Percentiles rank a stretch among this genome's conserved stretches.
Evolutionary conservation across 768 basidiomycete genomes (phyloP).

Genomic region (Tricholoma sp.): DNA sequence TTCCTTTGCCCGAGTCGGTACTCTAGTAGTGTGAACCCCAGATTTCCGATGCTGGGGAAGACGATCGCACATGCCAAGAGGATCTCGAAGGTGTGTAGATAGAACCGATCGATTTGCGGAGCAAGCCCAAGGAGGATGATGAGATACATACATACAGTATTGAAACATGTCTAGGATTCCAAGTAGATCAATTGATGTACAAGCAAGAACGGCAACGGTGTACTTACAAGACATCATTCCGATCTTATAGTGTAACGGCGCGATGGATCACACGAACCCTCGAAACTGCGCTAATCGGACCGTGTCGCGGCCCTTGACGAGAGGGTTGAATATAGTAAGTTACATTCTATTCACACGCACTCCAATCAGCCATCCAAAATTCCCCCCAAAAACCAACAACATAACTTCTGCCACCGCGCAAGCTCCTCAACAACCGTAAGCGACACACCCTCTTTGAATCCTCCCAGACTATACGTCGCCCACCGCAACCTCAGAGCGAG

Average conservation of each 20-base stretch:
- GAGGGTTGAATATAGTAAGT: constrained; percentile 80
- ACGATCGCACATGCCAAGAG: constrained; percentile 72
- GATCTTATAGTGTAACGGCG: constrained; percentile 79
- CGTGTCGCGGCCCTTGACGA: constrained; percentile 65
- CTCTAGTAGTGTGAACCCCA: constrained; percentile 68
- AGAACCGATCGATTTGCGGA: constrained; percentile 55
- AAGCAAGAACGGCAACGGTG: constrained; percentile 8
- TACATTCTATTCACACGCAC: constrained; percentile 40
- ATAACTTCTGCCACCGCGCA: constrained; percentile 81
- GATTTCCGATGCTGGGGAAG: constrained; percentile 72
- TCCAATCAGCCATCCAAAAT: constrained; percentile 9
- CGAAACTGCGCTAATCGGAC: constrained; percentile 78
- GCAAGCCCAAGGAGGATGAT: constrained; percentile 68
- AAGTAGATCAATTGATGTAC: not conserved
- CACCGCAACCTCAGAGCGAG: constrained; percentile 68
- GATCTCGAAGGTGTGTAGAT: constrained; percentile 53
- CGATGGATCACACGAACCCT: constrained; percentile 68
- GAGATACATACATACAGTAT: constrained; percentile 37
- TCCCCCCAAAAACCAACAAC: not conserved
- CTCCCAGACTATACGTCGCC: constrained; percentile 81
- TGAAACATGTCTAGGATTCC: constrained; percentile 38
- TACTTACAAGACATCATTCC: constrained; percentile 70
- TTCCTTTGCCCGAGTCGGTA: constrained; percentile 52
- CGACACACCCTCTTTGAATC: constrained; percentile 87
- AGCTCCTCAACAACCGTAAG: constrained; percentile 85